Conservation (phyloP, 108 stramenopile species). For the Fragilaria crotonensis region DNA sequence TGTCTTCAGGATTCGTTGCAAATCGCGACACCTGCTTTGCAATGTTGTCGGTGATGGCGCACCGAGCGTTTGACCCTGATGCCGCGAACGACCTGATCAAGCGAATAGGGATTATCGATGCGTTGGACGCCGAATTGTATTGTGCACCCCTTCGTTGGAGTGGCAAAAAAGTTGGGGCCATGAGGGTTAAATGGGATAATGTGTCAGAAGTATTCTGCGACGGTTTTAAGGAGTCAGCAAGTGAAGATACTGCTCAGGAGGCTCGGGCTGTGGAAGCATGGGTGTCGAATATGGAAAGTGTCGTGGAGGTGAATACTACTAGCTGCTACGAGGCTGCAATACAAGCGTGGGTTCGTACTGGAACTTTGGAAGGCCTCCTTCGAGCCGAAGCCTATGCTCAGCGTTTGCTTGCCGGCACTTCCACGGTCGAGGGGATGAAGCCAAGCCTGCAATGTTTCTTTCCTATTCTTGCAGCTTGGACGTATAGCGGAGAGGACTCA, state of each 20-base stretch:
- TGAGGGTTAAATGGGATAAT: constrained; percentile 35
- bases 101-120: constrained; percentile 11
- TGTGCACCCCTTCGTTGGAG: constrained; percentile 60
- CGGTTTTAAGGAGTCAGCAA: constrained; percentile 25
- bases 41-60: constrained; percentile 26
- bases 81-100: constrained; percentile 30
- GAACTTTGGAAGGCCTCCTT: constrained; percentile 46
- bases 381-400: constrained; percentile 39
- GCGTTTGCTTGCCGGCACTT: constrained; percentile 3
- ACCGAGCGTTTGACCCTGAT: constrained; percentile 38
- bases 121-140: constrained; percentile 39
- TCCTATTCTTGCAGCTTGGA: constrained; percentile 66
- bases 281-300: constrained; percentile 33
- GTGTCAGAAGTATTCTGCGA: constrained; percentile 20
- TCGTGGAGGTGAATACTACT: constrained; percentile 28
- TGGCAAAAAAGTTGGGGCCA: constrained; percentile 10
- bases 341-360: constrained; percentile 62
- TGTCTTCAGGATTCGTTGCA: constrained; percentile 23
- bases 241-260: constrained; percentile 21
- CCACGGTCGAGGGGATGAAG: constrained; percentile 1
- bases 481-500: constrained; percentile 26
- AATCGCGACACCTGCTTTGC: constrained; percentile 32
- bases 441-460: constrained; percentile 47
- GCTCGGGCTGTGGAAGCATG: constrained; percentile 46
- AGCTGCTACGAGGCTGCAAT: constrained; percentile 69